A percentile compares a stretch with the other conserved stretches of the same genome.
phyloP scores from a whole-genome alignment of 108 stramenopile genomes.

The Bacterosira constricta region DNA sequence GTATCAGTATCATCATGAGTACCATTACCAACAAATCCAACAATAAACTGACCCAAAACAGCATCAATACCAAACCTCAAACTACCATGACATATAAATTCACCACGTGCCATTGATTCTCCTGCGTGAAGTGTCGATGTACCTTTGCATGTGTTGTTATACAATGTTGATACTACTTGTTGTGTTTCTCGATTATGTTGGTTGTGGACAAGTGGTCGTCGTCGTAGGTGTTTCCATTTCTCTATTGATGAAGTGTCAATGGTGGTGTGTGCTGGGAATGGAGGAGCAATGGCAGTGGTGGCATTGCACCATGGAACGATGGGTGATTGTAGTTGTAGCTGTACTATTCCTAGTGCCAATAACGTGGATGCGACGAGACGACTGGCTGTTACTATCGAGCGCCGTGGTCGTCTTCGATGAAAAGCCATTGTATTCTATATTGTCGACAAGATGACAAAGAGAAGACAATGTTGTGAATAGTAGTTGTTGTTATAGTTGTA shows the following conservation, averaged over 20 bases:
- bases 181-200: not conserved
- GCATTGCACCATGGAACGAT: no score
- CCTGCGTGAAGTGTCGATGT: conserved; percentile 6
- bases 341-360: no score
- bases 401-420: no score
- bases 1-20: not conserved
- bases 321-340: no score
- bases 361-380: no score
- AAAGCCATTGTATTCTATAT: no score
- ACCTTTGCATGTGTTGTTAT: conserved; percentile 6
- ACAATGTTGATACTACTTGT: not conserved
- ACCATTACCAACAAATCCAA: conserved; percentile 6
- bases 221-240: not conserved
- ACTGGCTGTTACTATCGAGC: no score
- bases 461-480: no score
- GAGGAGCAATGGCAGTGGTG: not conserved
- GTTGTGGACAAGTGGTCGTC: not conserved
- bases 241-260: not conserved
- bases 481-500: no score
- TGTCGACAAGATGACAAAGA: no score
- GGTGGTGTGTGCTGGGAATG: not conserved
- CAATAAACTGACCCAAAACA: not conserved
- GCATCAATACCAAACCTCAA: conserved; percentile 28
- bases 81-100: conserved; percentile 21
- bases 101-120: not conserved